These are phyloP conservation scores for Aspergillus ustus DNA, from an alignment of 2,329 filamentous ascomycete genomes.

Conservation along the genomic window DNA sequence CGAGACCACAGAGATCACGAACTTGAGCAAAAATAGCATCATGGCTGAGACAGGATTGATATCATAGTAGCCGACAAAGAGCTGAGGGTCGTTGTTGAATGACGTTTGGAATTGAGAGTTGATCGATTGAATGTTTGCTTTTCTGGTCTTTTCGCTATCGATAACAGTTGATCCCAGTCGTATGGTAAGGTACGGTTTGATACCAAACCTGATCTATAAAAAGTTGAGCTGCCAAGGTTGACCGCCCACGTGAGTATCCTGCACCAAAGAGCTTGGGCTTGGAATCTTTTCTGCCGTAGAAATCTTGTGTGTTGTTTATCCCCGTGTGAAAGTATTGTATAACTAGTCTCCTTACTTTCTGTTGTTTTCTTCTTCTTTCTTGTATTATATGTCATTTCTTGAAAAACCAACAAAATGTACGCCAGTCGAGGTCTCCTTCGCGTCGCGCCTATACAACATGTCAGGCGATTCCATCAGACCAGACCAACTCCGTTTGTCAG, in stretches of 20 bases:
- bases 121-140: constrained; percentile 12
- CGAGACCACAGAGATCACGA: constrained; percentile 37
- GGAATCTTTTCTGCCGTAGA: constrained; percentile 13
- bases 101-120: constrained; percentile 8
- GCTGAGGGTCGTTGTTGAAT: background rate
- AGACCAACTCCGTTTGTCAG: constrained; percentile 48
- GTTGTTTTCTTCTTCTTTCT: background rate
- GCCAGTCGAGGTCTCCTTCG: constrained; percentile 3
- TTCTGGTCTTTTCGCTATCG: constrained; percentile 21
- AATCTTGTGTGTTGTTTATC: constrained; percentile 14
- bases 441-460: constrained; percentile 26
- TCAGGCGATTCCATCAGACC: constrained; percentile 58
- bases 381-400: constrained; percentile 2
- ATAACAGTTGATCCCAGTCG: constrained; percentile 11
- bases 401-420: constrained; percentile 1
- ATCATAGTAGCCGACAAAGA: constrained; percentile 6
- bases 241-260: constrained; percentile 15
- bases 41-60: constrained; percentile 11
- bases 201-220: background rate
- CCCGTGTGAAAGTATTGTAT: constrained; percentile 9
- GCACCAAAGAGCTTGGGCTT: constrained; percentile 1
- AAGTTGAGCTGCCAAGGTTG: background rate
- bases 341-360: constrained; percentile 7
- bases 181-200: constrained; percentile 1
- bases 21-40: constrained; percentile 42